A percentile compares a stretch with the other conserved stretches of the same genome.
Conservation (phyloP, 495 filamentous ascomycete genomes). For the Penicillium canariense region DNA sequence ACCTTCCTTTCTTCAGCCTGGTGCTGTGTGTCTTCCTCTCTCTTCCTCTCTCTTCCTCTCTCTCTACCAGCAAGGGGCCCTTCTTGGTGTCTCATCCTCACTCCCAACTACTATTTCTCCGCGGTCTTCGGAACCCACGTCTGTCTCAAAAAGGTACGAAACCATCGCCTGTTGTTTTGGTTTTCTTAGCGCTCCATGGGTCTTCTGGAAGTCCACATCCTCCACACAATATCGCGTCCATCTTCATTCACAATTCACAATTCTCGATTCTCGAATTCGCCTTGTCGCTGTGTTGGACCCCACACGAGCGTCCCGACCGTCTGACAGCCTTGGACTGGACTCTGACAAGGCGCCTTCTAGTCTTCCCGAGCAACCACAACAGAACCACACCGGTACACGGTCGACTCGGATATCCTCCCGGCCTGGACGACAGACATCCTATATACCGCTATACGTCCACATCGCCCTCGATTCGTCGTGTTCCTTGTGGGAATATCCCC, state of each 20-base stretch:
- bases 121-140: slow-evolving; percentile 4
- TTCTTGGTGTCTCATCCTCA: not conserved
- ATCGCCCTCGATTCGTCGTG: slow-evolving; percentile 1
- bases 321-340: not conserved
- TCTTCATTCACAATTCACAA: not conserved
- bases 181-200: slow-evolving; percentile 9
- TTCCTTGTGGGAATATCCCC: not conserved
- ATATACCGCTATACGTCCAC: not conserved
- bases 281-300: not conserved
- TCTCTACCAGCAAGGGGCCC: not conserved
- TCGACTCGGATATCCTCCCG: not conserved
- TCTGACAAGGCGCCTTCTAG: slow-evolving; percentile 8
- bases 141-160: slow-evolving; percentile 13
- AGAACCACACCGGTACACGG: not conserved
- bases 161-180: slow-evolving; percentile 7
- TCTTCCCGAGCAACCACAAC: not conserved
- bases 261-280: not conserved
- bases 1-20: slow-evolving; percentile 23
- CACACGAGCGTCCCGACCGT: slow-evolving; percentile 10
- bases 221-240: not conserved
- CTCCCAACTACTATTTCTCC: not conserved
- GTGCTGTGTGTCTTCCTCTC: slow-evolving; percentile 19
- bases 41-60: slow-evolving; percentile 11
- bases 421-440: not conserved
- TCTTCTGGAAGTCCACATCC: not conserved